Evolutionary conservation across 768 basidiomycete genomes (phyloP), one percentile per base, ranked within the genome.

Genomic region (Lentinula guzmanii): DNA sequence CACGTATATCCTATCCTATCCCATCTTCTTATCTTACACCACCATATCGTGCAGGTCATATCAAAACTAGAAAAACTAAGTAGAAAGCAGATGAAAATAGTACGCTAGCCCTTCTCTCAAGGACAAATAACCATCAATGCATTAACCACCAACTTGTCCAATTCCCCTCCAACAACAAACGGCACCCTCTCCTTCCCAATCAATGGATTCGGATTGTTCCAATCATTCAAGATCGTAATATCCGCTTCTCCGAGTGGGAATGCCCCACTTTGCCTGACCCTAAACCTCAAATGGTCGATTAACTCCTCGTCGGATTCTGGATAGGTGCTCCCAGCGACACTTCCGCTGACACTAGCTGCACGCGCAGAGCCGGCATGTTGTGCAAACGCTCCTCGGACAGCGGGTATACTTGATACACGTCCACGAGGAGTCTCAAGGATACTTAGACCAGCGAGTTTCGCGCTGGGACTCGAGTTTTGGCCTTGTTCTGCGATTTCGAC

Each of bases 121-220:
- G 86, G 84, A 64, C 77, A 91, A 4, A 85, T 82, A 24, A 91
- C 86, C 51, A 92, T 66, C 56, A 91, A 70, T n/a, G 85, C 82
- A 70, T 92, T 91, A 21, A 92, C 87, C 4, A 90, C 79, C 60
- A 92, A 70, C 72, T 86, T 91, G 69, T 89, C 85, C 69, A 91
- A 68, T 69, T 85, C 82, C 1, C 87, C 86, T 13, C 77, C 76
- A 4, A 84, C 80, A 3, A 90, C 81, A 60, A 91, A 88, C 45
- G 84, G 82, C 1, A 91, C 89, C 6, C 85, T 78, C 65, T 89
- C 84, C 70, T 84, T 87, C 21, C 87, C 82, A 35, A 85, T 77
- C 7, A 69, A 67, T 15, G 76, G 70, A 11, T 74, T 65, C 8
- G 75, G 72, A n/a, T 67, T 65, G 54, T 67, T 74, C 72, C 75